Evolutionary conservation across 164 flowering plant species (phyloP), one percentile per base, ranked within the genome.

Genomic region (Brasenia schreberi): DNA sequence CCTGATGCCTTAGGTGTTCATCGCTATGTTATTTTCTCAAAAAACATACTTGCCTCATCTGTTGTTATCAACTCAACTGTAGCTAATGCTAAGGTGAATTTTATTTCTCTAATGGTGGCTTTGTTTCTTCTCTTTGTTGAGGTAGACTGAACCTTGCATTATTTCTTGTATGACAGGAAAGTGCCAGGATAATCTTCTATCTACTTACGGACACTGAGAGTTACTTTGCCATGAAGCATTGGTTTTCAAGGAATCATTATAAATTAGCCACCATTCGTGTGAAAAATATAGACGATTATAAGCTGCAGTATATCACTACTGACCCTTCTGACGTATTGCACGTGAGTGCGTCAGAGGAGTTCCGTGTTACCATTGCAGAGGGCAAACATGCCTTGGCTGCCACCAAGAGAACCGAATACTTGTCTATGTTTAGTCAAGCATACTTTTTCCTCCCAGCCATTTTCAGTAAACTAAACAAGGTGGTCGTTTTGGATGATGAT

Each of bases 31-130:
- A 80, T 95, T 52, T 83, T 95, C 79, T 92, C 99, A 71, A 84
- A 76, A 42, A 92, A 89, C 71, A 66, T 95, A 58, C 92, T 95
- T 52, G 91, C 98, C 5, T 74, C 92, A 59, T 87, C 99, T 10
- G 98, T 85, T 58, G 96, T 85, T n/a, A 84, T 95, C 61, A 95
- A 95, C 77, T 95, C 99, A 53, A 92, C 98, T 19, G 86, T 87
- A 33, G 66, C 71, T 75, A 81, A 88, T 75, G 77, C 96, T 59
- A 77, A 80, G 72, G 99, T 95, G 82, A 63, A 75, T 49, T 14
- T 14, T 9, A 14, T 14, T 49, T 9, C 12, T 49, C 12, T 14
- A 49, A 9, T 49, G 56, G 16, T 9, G 16, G 56, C 12, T 14
- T 49, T 49, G 56, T 5, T 49, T 5, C 10, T 49, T 49, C 56